phyloP scores from a whole-genome alignment of 1,284 basidiomycete genomes.

The Rhizoctonia solani region DNA sequence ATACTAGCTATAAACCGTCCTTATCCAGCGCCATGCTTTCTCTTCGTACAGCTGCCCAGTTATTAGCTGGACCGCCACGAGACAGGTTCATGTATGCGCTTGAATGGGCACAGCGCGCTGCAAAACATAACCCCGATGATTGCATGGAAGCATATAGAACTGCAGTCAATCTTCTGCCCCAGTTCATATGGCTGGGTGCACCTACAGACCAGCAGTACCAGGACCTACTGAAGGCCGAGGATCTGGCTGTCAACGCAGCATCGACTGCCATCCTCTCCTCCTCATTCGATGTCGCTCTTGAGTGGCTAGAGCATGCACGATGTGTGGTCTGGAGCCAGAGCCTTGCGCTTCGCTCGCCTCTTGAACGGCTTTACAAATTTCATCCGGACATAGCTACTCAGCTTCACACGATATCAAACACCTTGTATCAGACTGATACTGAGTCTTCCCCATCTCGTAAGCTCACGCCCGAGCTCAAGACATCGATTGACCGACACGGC shows the following conservation, averaged over 20 bases:
- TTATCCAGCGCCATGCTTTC: no score
- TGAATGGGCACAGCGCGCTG: no score
- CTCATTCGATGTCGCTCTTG: not conserved
- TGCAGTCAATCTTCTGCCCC: no score
- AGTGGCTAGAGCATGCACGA: conserved; percentile 26
- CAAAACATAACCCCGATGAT: no score
- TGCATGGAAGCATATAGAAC: no score
- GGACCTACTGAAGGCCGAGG: not conserved
- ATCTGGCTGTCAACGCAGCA: not conserved
- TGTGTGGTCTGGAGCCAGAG: no score
- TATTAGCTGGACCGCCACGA: no score
- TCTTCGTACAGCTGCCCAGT: no score
- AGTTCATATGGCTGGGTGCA: conserved; percentile 1
- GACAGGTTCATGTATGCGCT: no score
- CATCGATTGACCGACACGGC: no score
- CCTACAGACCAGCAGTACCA: not conserved
- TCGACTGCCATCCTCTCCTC: not conserved
- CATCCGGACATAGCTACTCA: not conserved
- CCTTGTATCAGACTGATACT: not conserved
- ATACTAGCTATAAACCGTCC: no score
- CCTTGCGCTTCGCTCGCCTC: not conserved
- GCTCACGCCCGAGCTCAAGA: no score
- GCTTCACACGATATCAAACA: not conserved
- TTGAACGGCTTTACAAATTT: not conserved
- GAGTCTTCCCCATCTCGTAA: not conserved